These are phyloP conservation scores for Rhinocladiella similis DNA, from an alignment of 2,329 filamentous ascomycete genomes.

Conservation along the genomic window DNA sequence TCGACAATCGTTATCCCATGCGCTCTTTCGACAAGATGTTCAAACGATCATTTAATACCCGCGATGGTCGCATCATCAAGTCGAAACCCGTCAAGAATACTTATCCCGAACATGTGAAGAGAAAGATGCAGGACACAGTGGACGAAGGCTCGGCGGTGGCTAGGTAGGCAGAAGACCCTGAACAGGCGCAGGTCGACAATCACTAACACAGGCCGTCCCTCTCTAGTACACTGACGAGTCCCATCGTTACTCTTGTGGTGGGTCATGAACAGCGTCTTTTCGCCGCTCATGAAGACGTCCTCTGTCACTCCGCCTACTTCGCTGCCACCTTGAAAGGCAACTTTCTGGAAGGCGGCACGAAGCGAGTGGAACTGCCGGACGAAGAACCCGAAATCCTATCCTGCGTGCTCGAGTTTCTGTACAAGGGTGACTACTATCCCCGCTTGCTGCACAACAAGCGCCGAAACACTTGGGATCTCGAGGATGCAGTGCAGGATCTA, in stretches of 20 bases:
- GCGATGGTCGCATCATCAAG: conserved; percentile 81
- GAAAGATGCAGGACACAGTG: conserved; percentile 84
- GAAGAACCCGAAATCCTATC: conserved; percentile 89
- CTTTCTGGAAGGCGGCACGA: conserved; percentile 64
- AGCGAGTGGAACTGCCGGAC: conserved; percentile 75
- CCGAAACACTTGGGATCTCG: conserved; percentile 85
- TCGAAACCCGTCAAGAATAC: conserved; percentile 75
- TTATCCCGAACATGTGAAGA: conserved; percentile 75
- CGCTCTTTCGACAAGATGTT: conserved; percentile 67
- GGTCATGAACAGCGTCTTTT: conserved; percentile 85
- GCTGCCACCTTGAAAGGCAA: conserved; percentile 68
- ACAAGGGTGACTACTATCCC: conserved; percentile 95
- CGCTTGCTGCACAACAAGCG: conserved; percentile 84
- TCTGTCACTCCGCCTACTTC: conserved; percentile 84
- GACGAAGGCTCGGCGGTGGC: conserved; percentile 55
- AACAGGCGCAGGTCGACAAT: no score
- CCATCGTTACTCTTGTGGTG: conserved; percentile 84
- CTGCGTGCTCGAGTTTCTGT: conserved; percentile 91
- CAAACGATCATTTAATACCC: conserved; percentile 84
- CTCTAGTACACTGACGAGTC: conserved; percentile 56
- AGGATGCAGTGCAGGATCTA: conserved; percentile 61
- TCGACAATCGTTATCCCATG: conserved; percentile 25
- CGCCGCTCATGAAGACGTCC: conserved; percentile 91
- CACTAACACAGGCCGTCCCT: neutral
- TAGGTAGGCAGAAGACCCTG: conserved; percentile 22